Evolutionary conservation across 1,139 yeast species (phyloP).

Genomic region (Lodderomyces theae): DNA sequence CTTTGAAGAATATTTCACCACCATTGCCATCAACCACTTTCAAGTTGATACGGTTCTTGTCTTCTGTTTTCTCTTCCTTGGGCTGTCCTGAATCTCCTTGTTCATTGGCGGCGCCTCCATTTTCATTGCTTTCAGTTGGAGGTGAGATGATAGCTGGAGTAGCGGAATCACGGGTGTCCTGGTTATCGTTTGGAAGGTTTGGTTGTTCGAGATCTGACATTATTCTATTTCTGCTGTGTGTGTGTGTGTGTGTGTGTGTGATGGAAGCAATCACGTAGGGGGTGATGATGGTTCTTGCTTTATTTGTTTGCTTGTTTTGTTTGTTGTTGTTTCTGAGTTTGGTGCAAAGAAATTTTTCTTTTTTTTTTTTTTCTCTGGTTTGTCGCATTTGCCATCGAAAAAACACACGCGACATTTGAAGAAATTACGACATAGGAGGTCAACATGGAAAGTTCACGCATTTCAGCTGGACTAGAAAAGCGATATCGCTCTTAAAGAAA

Average conservation of each 20-base stretch:
- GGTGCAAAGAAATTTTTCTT: no score
- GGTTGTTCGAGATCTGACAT: constrained; percentile 1
- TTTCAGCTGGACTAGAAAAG: no score
- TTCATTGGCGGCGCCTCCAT: not conserved
- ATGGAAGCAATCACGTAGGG: not conserved
- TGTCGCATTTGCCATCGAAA: no score
- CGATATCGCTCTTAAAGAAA: no score
- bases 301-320: not conserved
- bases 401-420: not conserved
- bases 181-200: not conserved
- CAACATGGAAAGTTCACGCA: no score
- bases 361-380: no score
- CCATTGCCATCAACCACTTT: constrained; percentile 92
- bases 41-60: constrained; percentile 80
- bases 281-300: not conserved
- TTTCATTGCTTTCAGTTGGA: not conserved
- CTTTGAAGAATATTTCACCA: constrained; percentile 93
- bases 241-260: no score
- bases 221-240: no score
- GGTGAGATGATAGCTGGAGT: constrained; percentile 1
- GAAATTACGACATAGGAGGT: no score
- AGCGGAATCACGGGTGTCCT: not conserved
- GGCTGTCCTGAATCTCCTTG: constrained; percentile 22
- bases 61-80: constrained; percentile 59
- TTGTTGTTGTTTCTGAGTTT: not conserved